A percentile compares a stretch with the other conserved stretches of the same genome.
phyloP scores from a whole-genome alignment of 2,329 filamentous ascomycete genomes.

The Exserohilum rostratum region DNA sequence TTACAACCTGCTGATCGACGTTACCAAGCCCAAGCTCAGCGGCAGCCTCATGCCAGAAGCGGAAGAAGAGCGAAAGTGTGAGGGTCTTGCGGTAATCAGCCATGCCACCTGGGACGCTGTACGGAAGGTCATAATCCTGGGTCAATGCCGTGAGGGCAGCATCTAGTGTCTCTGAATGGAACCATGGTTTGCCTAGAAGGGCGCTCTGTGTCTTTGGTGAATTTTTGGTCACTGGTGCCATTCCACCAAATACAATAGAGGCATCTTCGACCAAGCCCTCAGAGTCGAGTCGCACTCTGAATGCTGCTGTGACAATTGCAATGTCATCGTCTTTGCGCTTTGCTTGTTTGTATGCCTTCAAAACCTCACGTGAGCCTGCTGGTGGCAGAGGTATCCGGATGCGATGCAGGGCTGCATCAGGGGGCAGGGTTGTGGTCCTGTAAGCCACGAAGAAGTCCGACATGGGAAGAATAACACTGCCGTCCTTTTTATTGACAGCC shows the following conservation, averaged over 20 bases:
- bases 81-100: conserved; percentile 90
- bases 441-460: conserved; percentile 89
- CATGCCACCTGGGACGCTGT: conserved; percentile 93
- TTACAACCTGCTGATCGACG: conserved; percentile 72
- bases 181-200: conserved; percentile 76
- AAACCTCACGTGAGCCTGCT: conserved; percentile 72
- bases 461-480: conserved; percentile 68
- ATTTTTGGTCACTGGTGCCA: conserved; percentile 86
- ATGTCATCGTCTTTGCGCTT: conserved; percentile 98
- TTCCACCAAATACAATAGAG: conserved; percentile 87
- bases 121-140: conserved; percentile 82
- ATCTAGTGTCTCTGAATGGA: conserved; percentile 81
- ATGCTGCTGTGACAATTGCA: conserved; percentile 88
- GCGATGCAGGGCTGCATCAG: conserved; percentile 79
- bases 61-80: conserved; percentile 90
- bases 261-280: conserved; percentile 72
- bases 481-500: conserved; percentile 73
- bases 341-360: conserved; percentile 91
- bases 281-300: conserved; percentile 74
- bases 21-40: conserved; percentile 62
- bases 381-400: conserved; percentile 77
- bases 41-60: conserved; percentile 92
- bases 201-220: conserved; percentile 76
- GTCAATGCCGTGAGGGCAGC: conserved; percentile 82
- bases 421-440: conserved; percentile 76